Evolutionary conservation across 2,329 filamentous ascomycete species (phyloP).

Genomic region (Capronia coronata): DNA sequence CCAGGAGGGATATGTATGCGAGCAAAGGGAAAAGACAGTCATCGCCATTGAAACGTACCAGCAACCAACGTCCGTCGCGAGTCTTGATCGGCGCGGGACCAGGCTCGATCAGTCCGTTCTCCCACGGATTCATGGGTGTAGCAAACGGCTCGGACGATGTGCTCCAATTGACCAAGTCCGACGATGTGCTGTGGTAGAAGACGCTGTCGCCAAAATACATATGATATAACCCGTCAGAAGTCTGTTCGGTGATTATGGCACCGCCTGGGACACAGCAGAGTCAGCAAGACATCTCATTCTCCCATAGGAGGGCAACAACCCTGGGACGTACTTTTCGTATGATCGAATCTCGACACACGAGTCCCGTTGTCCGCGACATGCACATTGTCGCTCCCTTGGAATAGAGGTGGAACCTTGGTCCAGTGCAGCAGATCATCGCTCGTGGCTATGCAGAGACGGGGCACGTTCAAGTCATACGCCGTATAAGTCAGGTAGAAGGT

Average conservation of each 20-base stretch:
- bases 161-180: conserved; percentile 33
- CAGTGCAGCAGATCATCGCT: conserved; percentile 35
- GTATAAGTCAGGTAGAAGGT: conserved; percentile 38
- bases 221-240: conserved; percentile 32
- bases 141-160: conserved; percentile 29
- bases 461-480: conserved; percentile 31
- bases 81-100: conserved; percentile 34
- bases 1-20: no score
- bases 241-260: conserved; percentile 30
- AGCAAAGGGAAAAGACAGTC: no score
- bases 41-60: no score
- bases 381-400: conserved; percentile 16
- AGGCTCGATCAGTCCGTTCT: conserved; percentile 33
- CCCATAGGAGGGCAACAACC: no score
- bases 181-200: conserved; percentile 30
- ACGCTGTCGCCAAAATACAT: conserved; percentile 35
- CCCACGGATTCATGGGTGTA: conserved; percentile 30
- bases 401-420: conserved; percentile 30
- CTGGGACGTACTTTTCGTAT: conserved; percentile 10
- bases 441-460: conserved; percentile 35
- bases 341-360: conserved; percentile 2
- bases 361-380: conserved; percentile 7
- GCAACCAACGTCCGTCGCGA: conserved; percentile 32
- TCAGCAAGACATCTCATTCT: no score
- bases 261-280: conserved; percentile 8